These are phyloP conservation scores for Lachancea nothofagi DNA, from an alignment of 805 yeast genomes.

Conservation along the genomic window DNA sequence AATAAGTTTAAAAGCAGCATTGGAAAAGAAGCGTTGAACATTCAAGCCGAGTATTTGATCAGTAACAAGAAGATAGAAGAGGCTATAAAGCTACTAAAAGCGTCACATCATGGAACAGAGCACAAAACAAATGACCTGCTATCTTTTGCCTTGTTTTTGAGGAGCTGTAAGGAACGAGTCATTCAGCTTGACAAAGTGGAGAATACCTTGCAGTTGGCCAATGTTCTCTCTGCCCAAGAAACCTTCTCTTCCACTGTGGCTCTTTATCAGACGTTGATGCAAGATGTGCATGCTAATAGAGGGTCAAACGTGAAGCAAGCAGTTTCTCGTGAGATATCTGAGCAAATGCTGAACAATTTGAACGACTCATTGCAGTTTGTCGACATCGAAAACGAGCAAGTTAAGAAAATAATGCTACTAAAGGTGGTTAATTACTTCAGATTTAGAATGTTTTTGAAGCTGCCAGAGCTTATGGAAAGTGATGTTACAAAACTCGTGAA, in stretches of 20 bases:
- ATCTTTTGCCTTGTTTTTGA: conserved; percentile 24
- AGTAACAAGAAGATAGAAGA: conserved; percentile 20
- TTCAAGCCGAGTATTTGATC: conserved; percentile 24
- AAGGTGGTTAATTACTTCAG: conserved; percentile 25
- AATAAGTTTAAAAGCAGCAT: conserved; percentile 17
- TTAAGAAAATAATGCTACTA: conserved; percentile 6
- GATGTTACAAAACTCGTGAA: conserved; percentile 20
- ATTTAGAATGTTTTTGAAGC: conserved; percentile 24
- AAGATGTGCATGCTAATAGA: neutral
- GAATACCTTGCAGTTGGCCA: conserved; percentile 27
- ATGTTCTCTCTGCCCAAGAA: conserved; percentile 22
- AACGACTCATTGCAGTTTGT: conserved; percentile 20
- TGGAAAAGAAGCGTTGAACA: conserved; percentile 11
- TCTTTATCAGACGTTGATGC: conserved; percentile 9
- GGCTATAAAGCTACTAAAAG: conserved; percentile 17
- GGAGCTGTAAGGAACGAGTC: conserved; percentile 16
- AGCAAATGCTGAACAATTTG: conserved; percentile 28
- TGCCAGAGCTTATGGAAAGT: conserved; percentile 16
- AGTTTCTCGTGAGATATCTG: conserved; percentile 13
- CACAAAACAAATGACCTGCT: conserved; percentile 21
- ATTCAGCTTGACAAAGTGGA: conserved; percentile 16
- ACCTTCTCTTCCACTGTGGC: conserved; percentile 18
- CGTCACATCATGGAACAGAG: conserved; percentile 11
- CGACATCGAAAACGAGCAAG: conserved; percentile 9
- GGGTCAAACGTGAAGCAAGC: conserved; percentile 5